Percentiles rank a stretch among this genome's conserved stretches.
Evolutionary conservation across 1,284 basidiomycete species (phyloP).

Genomic region (Sporisorium sorghi): DNA sequence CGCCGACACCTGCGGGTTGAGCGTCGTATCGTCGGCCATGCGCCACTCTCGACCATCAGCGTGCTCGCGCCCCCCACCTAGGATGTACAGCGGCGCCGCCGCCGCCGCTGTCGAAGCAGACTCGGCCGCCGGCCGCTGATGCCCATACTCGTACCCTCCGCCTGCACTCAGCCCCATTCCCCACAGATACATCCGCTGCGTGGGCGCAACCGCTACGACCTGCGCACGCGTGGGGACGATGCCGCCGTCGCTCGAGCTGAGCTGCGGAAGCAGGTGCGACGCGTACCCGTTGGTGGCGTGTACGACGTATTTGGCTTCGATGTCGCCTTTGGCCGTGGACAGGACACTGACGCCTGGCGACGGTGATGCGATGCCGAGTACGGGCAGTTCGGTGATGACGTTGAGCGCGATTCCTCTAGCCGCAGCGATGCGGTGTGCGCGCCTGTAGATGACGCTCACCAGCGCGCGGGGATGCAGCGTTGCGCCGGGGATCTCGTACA

Average conservation of each 20-base stretch:
- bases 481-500: conserved; percentile 52
- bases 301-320: conserved; percentile 76
- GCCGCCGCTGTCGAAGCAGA: background rate
- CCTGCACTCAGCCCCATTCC: conserved; percentile 62
- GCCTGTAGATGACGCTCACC: conserved; percentile 29
- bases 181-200: conserved; percentile 27
- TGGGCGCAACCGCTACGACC: conserved; percentile 76
- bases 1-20: conserved; percentile 73
- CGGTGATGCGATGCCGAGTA: conserved; percentile 4
- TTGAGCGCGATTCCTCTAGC: conserved; percentile 23
- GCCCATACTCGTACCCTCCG: conserved; percentile 80
- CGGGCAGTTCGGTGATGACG: conserved; percentile 36
- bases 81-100: conserved; percentile 73
- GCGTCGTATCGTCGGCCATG: conserved; percentile 75
- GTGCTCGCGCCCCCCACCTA: conserved; percentile 78
- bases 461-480: conserved; percentile 52
- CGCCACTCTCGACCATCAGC: conserved; percentile 73
- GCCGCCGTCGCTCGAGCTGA: conserved; percentile 71
- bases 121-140: conserved; percentile 73
- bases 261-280: conserved; percentile 77
- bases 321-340: conserved; percentile 3
- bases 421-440: conserved; percentile 14
- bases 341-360: background rate
- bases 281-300: conserved; percentile 85
- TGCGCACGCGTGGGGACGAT: conserved; percentile 82